A percentile compares a stretch with the other conserved stretches of the same genome.
Conservation (phyloP, 1,139 yeast species). For the Geotrichum phurueaensis region DNA sequence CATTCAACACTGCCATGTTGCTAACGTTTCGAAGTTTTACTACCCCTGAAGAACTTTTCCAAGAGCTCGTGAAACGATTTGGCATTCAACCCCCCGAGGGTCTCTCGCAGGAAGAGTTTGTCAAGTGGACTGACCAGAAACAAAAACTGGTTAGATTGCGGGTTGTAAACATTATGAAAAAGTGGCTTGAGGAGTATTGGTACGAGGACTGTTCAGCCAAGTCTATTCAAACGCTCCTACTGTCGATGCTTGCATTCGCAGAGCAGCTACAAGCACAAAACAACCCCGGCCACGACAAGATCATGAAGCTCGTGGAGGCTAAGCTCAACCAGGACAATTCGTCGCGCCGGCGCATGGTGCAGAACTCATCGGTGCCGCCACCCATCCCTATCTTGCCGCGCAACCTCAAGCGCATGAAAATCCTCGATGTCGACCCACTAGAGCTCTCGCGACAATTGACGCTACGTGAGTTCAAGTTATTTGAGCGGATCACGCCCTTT, state of each 20-base stretch:
- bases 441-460: constrained; percentile 85
- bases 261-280: constrained; percentile 44
- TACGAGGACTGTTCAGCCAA: constrained; percentile 33
- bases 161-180: constrained; percentile 65
- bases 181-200: constrained; percentile 76
- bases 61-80: constrained; percentile 58
- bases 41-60: constrained; percentile 60
- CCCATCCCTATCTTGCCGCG: constrained; percentile 30
- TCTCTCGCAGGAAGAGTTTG: constrained; percentile 73
- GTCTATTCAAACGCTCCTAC: constrained; percentile 33
- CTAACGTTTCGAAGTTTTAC: constrained; percentile 73
- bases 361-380: constrained; percentile 22
- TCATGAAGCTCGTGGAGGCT: constrained; percentile 25
- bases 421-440: constrained; percentile 58
- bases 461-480: constrained; percentile 65
- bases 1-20: constrained; percentile 65
- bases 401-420: constrained; percentile 25
- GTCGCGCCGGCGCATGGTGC: constrained; percentile 20
- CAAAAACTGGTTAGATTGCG: constrained; percentile 58
- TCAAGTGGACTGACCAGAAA: constrained; percentile 71
- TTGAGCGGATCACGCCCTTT: constrained; percentile 59
- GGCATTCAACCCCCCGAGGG: constrained; percentile 83
- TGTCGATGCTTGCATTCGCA: constrained; percentile 54
- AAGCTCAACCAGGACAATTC: constrained; percentile 26
- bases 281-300: constrained; percentile 36